Evolutionary conservation across 345 rosid species (phyloP), one percentile per base, ranked within the genome.

Genomic region (Acer saccharum): DNA sequence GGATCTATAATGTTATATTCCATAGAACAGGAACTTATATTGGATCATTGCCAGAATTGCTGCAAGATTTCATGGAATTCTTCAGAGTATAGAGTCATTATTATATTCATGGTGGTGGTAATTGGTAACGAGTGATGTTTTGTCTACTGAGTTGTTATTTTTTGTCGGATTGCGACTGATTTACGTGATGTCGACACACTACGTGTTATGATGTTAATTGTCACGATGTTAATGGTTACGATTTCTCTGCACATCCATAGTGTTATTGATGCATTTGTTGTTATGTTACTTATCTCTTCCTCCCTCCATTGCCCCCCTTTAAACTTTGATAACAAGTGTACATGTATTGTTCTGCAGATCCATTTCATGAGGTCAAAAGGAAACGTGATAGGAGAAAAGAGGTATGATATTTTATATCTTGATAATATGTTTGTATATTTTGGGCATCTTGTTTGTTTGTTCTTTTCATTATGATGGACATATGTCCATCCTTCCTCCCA

Each of bases 321-420:
- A 39, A 78, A 68, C 61, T 23, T 23, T 62, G 52, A 80, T 84
- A 73, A 83, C 60, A 32, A 54, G n/a, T 68, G 58, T 77, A 41
- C 79, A 54, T 82, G 71, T 76, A 54, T 83, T 73, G 77, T 72
- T 84, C 71, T 69, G 75, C 94, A 95, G 98, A 88, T 87, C 76
- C 98, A 68, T 95, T 95, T 82, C 95, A 81, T 69, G 98, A 90
- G 88, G 98, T 95, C 66, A 95, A 84, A 82, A 89, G 94, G 60
- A 95, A 86, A 79, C 95, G 97, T 12, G 98, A 90, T 76, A 87
- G 82, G 84, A 91, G 78, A 72, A 95, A 93, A 84, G 98, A 93
- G 91, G 98, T 93, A 86, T 35, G 76, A 65, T 4, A 29, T 46
- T 74, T 18, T 57, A 29, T 50, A 9, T 20, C 54, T 18, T 57